phyloP scores from a whole-genome alignment of 73 alveolate genomes.

The Tetrahymena thermophila region DNA sequence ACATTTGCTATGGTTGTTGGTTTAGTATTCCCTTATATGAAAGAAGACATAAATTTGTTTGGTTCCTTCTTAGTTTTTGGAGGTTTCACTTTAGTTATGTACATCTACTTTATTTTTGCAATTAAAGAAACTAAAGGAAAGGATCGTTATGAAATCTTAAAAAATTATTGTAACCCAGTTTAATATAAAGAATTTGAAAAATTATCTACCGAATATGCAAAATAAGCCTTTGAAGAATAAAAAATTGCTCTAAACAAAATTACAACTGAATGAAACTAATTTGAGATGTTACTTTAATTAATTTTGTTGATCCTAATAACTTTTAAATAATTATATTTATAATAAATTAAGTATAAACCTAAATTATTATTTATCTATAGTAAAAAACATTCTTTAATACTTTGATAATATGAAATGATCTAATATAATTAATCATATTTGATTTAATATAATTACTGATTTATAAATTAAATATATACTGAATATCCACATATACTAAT shows the following conservation, averaged over 20 bases:
- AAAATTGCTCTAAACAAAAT: neutral
- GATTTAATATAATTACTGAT: no score
- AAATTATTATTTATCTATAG: no score
- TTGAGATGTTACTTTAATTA: no score
- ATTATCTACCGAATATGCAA: neutral
- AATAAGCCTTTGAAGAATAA: neutral
- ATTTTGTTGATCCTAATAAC: no score
- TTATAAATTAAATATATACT: no score
- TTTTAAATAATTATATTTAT: no score
- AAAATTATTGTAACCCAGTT: neutral
- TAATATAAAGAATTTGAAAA: neutral
- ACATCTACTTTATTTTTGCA: neutral
- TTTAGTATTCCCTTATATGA: neutral
- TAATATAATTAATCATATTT: no score
- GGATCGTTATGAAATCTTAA: neutral
- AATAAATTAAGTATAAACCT: no score
- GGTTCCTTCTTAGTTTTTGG: neutral
- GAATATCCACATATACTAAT: no score
- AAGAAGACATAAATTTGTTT: neutral
- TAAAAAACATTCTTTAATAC: no score
- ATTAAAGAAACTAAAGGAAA: neutral
- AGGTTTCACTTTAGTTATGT: neutral
- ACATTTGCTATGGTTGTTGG: neutral
- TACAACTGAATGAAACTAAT: no score
- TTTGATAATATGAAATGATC: no score